Evolutionary conservation across 1,139 yeast species (phyloP), one percentile per base, ranked within the genome.

Genomic region (Pichia kudriavzevii): DNA sequence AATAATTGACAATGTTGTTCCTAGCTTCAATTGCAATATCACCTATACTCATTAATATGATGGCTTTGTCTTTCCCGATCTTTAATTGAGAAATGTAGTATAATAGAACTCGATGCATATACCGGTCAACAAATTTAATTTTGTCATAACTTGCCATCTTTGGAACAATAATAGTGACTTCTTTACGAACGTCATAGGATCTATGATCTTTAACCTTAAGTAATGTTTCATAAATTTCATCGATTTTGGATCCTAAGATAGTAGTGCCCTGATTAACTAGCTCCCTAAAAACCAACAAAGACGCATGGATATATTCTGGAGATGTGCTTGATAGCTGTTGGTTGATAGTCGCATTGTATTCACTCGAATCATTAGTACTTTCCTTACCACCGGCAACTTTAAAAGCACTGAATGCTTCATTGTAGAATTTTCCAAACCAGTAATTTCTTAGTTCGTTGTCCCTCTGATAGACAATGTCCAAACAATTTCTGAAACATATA

Each of bases 41-140:
- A 22, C 97, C 98, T 34, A 88, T 80, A 25, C 95, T 79, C n/a
- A 70, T 64, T 46, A 87, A 73, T 5, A 88, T 83, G 13, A 82
- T 74, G 14, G 87, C 73, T 42, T 84, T 73, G 49, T 91, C 98
- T 39, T 74, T 74, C 6, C 55, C 56, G 46, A 80, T 79, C 52
- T 80, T 83, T 48, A 93, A 64, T 48, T 84, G 94, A 1, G 82
- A 71, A 39, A 88, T 67, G 52, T 87, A 79, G 57, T 83, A 82
- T 23, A 79, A 67, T 59, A 88, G 68, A 4, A 94, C 79, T 45
- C 83, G 70, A 52, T 85, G 95, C 54, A 91, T 66, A 52, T 84
- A 87, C 49, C 76, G 75, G 45, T 79, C 83, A 12, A 85, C 84
- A 59, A 91, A 93, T 35, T 77, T 69, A 26, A 72, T 73, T 0